phyloP scores from a whole-genome alignment of 2,329 filamentous ascomycete species.

The Coleophoma eucalyptorum region DNA sequence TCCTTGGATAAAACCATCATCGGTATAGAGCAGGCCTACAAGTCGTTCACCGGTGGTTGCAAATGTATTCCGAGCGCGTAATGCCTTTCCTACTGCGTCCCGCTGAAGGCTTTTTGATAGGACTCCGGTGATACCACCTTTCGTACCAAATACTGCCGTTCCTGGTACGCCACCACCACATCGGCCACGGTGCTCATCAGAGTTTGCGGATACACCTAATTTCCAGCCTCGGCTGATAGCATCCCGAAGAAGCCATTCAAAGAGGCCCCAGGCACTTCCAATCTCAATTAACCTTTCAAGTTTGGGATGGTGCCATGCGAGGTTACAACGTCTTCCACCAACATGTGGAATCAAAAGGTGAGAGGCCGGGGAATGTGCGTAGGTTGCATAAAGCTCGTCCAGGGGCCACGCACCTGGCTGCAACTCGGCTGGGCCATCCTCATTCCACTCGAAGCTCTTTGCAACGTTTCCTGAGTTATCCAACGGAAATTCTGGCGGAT shows the following conservation, averaged over 20 bases:
- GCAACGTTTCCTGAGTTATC: constrained; percentile 29
- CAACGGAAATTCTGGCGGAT: constrained; percentile 25
- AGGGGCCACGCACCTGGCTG: constrained; percentile 30
- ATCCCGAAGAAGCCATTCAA: constrained; percentile 31
- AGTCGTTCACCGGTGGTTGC: constrained; percentile 28
- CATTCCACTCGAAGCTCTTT: constrained; percentile 33
- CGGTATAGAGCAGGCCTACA: constrained; percentile 19
- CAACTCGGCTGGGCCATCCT: constrained; percentile 27
- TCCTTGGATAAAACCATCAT: constrained; percentile 19
- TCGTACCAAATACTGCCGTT: constrained; percentile 29
- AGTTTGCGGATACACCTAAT: constrained; percentile 31
- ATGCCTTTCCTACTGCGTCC: constrained; percentile 15
- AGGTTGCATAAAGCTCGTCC: constrained; percentile 33
- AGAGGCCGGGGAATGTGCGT: constrained; percentile 25
- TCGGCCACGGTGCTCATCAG: constrained; percentile 31
- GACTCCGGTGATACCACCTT: constrained; percentile 25
- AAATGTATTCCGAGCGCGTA: constrained; percentile 25
- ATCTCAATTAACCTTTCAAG: constrained; percentile 32
- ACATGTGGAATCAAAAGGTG: constrained; percentile 33
- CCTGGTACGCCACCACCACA: constrained; percentile 32
- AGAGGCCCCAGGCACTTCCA: constrained; percentile 30
- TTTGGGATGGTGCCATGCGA: constrained; percentile 31
- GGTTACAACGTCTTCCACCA: constrained; percentile 29
- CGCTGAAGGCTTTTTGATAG: constrained; percentile 16
- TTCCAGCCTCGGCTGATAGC: constrained; percentile 28